Conservation (phyloP, 768 basidiomycete species). For the Termitomyces sp. region DNA sequence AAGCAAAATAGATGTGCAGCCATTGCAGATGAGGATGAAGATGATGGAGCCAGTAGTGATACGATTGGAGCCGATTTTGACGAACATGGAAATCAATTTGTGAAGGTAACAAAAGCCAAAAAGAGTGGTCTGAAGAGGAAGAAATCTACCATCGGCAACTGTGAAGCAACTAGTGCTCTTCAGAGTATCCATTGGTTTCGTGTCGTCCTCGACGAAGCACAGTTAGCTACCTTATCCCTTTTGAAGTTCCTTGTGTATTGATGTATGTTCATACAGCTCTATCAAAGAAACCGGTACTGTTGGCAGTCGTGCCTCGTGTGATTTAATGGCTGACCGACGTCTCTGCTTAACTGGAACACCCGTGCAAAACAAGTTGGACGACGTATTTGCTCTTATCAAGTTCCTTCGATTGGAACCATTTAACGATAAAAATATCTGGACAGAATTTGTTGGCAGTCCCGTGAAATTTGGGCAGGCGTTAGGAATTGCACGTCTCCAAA, state of each 20-base stretch:
- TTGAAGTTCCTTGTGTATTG: background rate
- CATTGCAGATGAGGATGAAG: constrained; percentile 67
- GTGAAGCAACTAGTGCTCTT: constrained; percentile 66
- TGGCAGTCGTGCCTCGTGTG: constrained; percentile 91
- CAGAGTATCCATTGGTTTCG: constrained; percentile 97
- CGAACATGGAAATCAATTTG: constrained; percentile 56
- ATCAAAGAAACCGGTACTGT: constrained; percentile 97
- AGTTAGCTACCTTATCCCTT: constrained; percentile 44
- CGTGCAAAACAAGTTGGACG: constrained; percentile 98
- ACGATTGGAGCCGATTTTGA: constrained; percentile 61
- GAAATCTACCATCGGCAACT: constrained; percentile 35
- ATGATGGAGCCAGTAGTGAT: constrained; percentile 62
- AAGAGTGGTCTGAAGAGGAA: constrained; percentile 65
- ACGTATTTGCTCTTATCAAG: constrained; percentile 95
- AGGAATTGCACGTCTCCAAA: constrained; percentile 90
- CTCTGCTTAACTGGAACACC: constrained; percentile 97
- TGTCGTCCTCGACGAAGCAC: constrained; percentile 90
- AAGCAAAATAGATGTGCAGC: constrained; percentile 74
- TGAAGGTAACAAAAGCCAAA: constrained; percentile 59
- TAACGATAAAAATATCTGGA: constrained; percentile 92
- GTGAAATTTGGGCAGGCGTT: constrained; percentile 89
- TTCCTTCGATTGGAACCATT: constrained; percentile 90
- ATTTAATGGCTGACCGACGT: constrained; percentile 88
- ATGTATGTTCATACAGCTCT: constrained; percentile 44
- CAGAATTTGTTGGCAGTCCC: constrained; percentile 85